Percentiles rank a stretch among this genome's conserved stretches.
These are phyloP conservation scores for Chloris gayana DNA, from an alignment of 176 grass and related monocot species.

Conservation along the genomic window DNA sequence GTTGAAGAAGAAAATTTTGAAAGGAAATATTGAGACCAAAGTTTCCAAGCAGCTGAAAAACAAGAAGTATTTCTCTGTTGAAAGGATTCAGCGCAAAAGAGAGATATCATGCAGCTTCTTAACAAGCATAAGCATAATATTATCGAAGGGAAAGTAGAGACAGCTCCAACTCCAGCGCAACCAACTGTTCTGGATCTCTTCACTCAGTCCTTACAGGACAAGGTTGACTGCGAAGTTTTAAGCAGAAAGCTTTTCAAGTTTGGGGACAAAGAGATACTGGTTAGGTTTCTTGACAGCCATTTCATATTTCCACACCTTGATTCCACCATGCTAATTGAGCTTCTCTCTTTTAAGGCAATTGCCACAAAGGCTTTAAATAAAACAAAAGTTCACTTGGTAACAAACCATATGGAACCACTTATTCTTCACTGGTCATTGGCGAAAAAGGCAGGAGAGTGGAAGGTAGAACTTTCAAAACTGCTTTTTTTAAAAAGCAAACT, in stretches of 20 bases:
- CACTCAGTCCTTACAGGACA: constrained; percentile 54
- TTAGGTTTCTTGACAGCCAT: constrained; percentile 51
- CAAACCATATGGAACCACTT: constrained; percentile 64
- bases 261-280: constrained; percentile 73
- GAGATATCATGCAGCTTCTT: constrained; percentile 67
- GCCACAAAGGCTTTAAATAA: constrained; percentile 58
- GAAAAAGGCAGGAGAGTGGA: constrained; percentile 74
- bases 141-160: constrained; percentile 44
- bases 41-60: constrained; percentile 79
- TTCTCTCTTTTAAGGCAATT: constrained; percentile 66
- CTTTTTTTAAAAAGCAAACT: constrained; percentile 13
- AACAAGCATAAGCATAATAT: constrained; percentile 61
- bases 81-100: constrained; percentile 84
- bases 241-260: constrained; percentile 82
- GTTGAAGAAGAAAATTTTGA: constrained; percentile 74
- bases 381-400: constrained; percentile 81
- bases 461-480: constrained; percentile 44
- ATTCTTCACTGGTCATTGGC: constrained; percentile 89
- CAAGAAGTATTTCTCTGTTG: constrained; percentile 76
- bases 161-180: constrained; percentile 42
- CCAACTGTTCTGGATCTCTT: constrained; percentile 74
- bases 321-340: constrained; percentile 38
- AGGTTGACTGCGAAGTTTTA: constrained; percentile 49
- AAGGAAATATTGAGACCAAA: constrained; percentile 74
- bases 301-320: constrained; percentile 38